These are phyloP conservation scores for Carpinus viminea DNA, from an alignment of 306 rosid genomes.

Conservation along the genomic window DNA sequence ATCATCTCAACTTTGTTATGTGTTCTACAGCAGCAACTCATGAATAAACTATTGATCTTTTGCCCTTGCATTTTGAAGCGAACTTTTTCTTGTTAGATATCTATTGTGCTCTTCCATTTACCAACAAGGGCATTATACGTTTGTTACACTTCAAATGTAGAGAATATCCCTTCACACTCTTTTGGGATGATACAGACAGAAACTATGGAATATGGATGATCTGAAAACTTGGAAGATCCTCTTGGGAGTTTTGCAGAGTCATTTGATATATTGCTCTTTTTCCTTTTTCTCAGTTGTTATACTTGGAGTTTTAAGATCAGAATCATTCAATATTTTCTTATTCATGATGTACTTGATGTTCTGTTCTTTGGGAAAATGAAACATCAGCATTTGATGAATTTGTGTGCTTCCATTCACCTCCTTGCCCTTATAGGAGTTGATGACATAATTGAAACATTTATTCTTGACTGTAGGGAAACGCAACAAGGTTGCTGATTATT, in stretches of 20 bases:
- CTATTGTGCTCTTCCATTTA: not conserved
- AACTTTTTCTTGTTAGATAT: not conserved
- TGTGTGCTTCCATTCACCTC: not conserved
- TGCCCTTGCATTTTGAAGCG: not conserved
- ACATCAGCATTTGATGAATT: not conserved
- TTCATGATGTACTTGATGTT: not conserved
- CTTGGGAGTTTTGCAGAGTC: not conserved
- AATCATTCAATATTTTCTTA: not conserved
- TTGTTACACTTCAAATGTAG: not conserved
- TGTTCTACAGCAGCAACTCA: not conserved
- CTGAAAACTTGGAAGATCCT: not conserved
- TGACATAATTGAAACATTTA: not conserved
- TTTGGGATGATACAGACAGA: not conserved
- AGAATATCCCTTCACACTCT: not conserved
- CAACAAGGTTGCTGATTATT: constrained; percentile 64
- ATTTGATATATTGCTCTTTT: too few relatives aligned
- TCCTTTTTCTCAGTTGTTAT: not conserved
- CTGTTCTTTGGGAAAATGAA: not conserved
- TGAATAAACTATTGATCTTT: not conserved
- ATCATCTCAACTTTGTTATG: not conserved
- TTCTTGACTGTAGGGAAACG: constrained; percentile 45
- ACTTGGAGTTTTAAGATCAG: not conserved
- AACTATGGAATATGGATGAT: not conserved
- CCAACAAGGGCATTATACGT: not conserved
- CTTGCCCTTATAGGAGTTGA: not conserved